These are phyloP conservation scores for Leptomonas seymouri DNA, from an alignment of 208 protist species.

Conservation along the genomic window DNA sequence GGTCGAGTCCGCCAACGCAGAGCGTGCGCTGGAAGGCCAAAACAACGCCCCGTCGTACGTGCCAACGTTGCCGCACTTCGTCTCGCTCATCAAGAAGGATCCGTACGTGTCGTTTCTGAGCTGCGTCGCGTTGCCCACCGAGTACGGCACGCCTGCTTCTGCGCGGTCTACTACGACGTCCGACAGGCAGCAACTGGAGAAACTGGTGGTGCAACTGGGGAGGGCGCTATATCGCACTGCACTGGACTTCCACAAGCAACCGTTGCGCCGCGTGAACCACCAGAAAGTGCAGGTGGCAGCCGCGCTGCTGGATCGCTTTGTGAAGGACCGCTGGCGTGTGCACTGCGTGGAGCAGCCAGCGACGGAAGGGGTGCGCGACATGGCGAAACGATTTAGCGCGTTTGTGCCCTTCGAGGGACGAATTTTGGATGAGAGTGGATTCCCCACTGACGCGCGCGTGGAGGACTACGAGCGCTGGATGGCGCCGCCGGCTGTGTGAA, in stretches of 20 bases:
- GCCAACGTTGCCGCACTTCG: constrained; percentile 80
- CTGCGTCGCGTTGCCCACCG: constrained; percentile 51
- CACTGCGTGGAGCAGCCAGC: constrained; percentile 24
- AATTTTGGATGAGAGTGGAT: constrained; percentile 66
- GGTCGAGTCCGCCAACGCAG: constrained; percentile 24
- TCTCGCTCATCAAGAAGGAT: constrained; percentile 71
- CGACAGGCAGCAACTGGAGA: constrained; percentile 50
- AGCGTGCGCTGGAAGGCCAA: constrained; percentile 38
- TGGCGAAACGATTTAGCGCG: constrained; percentile 54
- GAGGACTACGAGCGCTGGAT: constrained; percentile 89
- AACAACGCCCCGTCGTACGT: constrained; percentile 52
- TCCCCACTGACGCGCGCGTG: constrained; percentile 70
- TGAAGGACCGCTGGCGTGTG: constrained; percentile 37
- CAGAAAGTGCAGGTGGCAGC: constrained; percentile 85
- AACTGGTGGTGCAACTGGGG: constrained; percentile 60
- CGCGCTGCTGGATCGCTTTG: constrained; percentile 71
- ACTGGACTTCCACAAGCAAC: constrained; percentile 73
- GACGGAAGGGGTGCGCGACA: constrained; percentile 34
- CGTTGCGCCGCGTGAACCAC: constrained; percentile 63
- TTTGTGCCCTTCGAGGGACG: constrained; percentile 72
- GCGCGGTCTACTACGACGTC: neutral
- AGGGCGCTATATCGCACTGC: constrained; percentile 60
- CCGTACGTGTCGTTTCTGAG: constrained; percentile 67
- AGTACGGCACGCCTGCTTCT: constrained; percentile 16
- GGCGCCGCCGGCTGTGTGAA: constrained; percentile 35